A percentile compares a stretch with the other conserved stretches of the same genome.
Conservation (phyloP, 257 asterid species). For the Phtheirospermum japonicum region DNA sequence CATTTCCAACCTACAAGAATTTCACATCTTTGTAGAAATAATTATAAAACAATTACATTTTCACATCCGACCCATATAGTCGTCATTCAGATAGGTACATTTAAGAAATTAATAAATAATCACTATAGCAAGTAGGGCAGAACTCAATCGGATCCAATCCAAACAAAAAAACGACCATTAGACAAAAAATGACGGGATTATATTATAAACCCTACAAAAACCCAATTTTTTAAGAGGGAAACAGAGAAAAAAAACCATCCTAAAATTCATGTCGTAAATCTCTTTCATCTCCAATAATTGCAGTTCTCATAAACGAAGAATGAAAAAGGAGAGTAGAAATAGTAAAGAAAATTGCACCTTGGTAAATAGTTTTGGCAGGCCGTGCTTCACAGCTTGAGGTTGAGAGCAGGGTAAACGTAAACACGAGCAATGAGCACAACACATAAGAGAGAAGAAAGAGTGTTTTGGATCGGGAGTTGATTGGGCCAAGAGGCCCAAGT, state of each 20-base stretch:
- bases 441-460: background rate
- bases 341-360: slow-evolving; percentile 15
- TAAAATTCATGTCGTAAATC: background rate
- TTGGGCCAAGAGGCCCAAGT: slow-evolving; percentile 16
- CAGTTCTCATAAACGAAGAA: background rate
- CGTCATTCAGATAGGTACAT: background rate
- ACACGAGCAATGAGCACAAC: background rate
- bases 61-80: background rate
- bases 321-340: background rate
- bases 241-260: background rate
- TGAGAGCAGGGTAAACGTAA: background rate
- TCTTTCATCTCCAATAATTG: background rate
- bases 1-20: too few relatives aligned
- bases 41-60: too few relatives aligned
- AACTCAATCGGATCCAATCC: background rate
- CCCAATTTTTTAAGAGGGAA: background rate
- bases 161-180: background rate
- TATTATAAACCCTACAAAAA: background rate
- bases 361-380: background rate
- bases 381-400: background rate
- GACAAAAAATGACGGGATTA: background rate
- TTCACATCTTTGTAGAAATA: too few relatives aligned
- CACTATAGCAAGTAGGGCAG: slow-evolving; percentile 14
- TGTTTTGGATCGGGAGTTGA: background rate
- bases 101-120: background rate